Base-by-base conservation (phyloP, 1,284 basidiomycete genomes). In the Tylopilus microsporus region DNA sequence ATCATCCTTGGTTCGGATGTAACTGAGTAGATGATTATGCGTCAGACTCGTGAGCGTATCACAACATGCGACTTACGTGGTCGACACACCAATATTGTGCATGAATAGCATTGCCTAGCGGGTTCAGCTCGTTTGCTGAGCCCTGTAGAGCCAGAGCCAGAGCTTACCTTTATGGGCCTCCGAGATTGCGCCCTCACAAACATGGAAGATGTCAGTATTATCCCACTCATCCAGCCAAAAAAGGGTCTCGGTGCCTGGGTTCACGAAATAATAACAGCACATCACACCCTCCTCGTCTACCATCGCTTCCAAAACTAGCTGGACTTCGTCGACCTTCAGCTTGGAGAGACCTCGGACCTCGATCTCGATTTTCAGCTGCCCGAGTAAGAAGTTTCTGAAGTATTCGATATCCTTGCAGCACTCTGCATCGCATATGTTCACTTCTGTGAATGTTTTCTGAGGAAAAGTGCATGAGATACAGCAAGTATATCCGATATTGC, bases 21-120 rank as follows among this genome's bases (percentile, higher is more conserved):
- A 11, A 47, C 21, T 13, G 49, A 51, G 57, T 57, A 9, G 13
- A 37, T 34, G 21, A 57, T 18, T 45, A 16, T 13, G 18, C 5
- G 8, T 73, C 50, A 70, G 50, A 8, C 6, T 60, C 18, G 9
- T 48, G 34, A 50, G 51, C 41, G 39, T 32, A 15, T 57, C 36
- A n/a, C 39, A 42, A 37, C 37, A 21, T 10, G 18, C 13, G 21
- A 56, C 62, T 60, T 50, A 68, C 70, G 2, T 32, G 39, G 41
- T 19, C 36, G 10, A 36, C 69, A 16, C 57, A 82, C 82, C 83
- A 84, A 60, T 84, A 85, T 48, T 79, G 76, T 8, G 76, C 70
- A 64, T 82, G 74, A 3, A 86, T 70, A 49, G 75, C 78, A 57
- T 80, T 72, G 6, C 75, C 83, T 85, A 53, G 10, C 30, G 9